A percentile compares a stretch with the other conserved stretches of the same genome.
Conservation (phyloP, 2,329 filamentous ascomycete genomes). For the Beauveria australis region DNA sequence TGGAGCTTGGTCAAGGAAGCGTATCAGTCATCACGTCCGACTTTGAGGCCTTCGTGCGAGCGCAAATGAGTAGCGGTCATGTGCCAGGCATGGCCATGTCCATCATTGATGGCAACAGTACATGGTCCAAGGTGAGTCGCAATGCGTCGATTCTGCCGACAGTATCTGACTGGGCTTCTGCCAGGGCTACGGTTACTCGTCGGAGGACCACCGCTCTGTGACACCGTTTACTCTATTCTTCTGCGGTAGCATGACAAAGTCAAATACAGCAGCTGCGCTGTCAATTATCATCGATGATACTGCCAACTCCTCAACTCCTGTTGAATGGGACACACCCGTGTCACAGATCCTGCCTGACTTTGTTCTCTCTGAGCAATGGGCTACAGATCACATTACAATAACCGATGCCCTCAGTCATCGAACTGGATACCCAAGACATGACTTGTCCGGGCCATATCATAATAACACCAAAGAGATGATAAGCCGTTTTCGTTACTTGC, state of each 20-base stretch:
- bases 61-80: constrained; percentile 27
- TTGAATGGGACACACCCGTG: constrained; percentile 38
- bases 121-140: constrained; percentile 24
- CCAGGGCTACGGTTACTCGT: constrained; percentile 34
- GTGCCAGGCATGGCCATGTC: constrained; percentile 34
- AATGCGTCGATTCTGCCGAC: background rate
- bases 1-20: background rate
- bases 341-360: constrained; percentile 36
- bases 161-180: background rate
- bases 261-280: constrained; percentile 40
- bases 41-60: constrained; percentile 19
- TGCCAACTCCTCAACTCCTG: constrained; percentile 26
- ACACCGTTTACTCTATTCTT: constrained; percentile 42
- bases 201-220: constrained; percentile 26
- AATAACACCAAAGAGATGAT: constrained; percentile 25
- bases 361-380: constrained; percentile 32
- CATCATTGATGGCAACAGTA: constrained; percentile 29
- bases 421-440: constrained; percentile 37
- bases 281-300: constrained; percentile 38
- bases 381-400: constrained; percentile 37
- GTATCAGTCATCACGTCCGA: constrained; percentile 10
- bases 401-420: constrained; percentile 43
- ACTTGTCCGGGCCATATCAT: constrained; percentile 20
- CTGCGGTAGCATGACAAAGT: constrained; percentile 45
- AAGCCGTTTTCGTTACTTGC: constrained; percentile 33